Evolutionary conservation across 1,284 basidiomycete species (phyloP), one percentile per base, ranked within the genome.

Genomic region (Rhizoctonia solani): DNA sequence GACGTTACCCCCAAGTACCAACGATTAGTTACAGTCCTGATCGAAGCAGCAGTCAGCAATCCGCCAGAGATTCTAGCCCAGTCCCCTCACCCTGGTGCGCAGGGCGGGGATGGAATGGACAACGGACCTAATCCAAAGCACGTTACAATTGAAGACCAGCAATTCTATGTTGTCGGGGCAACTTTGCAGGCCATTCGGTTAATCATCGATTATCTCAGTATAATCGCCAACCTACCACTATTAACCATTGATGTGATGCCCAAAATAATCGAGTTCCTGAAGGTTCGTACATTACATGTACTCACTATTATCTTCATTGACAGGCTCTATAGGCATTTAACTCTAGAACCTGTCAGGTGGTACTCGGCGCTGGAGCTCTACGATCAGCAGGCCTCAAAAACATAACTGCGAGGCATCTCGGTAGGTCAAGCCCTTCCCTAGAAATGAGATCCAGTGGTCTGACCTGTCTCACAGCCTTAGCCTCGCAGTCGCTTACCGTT

Each of bases 361-460:
- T 99, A 0, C 82, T 99, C 1, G 96, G 96, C 4, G 96, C 97
- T 0, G 96, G 96, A 5, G 96, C 97, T 8, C 98, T 99, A 94
- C 85, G 95, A 44, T 96, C 93, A 13, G 96, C 96, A 1, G 96
- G 96, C 5, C 79, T 99, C 72, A 98, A 95, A 78, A 98, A 98
- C 77, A 99, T 99, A 75, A 98, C 96, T 0, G 96, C 97, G 32
- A 98, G 95, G 76, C 96, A 99, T 80, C 83, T 98, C 25, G 93
- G 92, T 93, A 68, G 61, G 46, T 19, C 25, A 46, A 46, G 83
- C 77, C 19, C 16, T 13, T 3, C 21, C 37, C 46, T 44, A 3
- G 37, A 16, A 4, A 19, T 19, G 13, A 25, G 13, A 25, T 11
- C 34, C 30, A 11, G 16, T 29, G 13, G 8, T 3, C 42, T 46